These are phyloP conservation scores for Termitomyces sp. DNA, from an alignment of 768 basidiomycete genomes.

Conservation along the genomic window DNA sequence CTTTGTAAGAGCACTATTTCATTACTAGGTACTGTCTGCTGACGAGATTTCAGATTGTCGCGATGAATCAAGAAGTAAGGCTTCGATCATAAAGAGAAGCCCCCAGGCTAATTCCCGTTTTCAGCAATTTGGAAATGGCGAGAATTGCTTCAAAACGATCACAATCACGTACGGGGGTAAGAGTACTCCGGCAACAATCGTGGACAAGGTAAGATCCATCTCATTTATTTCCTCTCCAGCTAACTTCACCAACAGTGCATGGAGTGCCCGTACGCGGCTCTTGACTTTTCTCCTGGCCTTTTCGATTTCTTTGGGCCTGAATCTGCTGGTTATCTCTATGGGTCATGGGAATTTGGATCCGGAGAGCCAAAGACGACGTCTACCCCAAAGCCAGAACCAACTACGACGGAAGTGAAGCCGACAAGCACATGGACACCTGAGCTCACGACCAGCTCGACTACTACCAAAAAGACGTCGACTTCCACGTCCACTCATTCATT, in stretches of 20 bases:
- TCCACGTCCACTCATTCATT: slow-evolving; percentile 5
- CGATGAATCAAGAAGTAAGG: slow-evolving; percentile 15
- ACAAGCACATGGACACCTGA: slow-evolving; percentile 12
- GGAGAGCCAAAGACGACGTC: slow-evolving; percentile 14
- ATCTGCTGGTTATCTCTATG: slow-evolving; percentile 40
- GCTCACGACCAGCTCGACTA: slow-evolving; percentile 11
- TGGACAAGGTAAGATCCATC: slow-evolving; percentile 40
- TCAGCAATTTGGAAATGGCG: slow-evolving; percentile 18
- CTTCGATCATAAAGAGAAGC: background rate
- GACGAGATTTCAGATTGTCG: slow-evolving; percentile 41
- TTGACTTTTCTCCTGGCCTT: slow-evolving; percentile 51
- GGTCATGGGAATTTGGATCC: slow-evolving; percentile 38
- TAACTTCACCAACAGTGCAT: slow-evolving; percentile 35
- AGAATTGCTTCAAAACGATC: slow-evolving; percentile 48
- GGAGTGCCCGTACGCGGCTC: slow-evolving; percentile 44
- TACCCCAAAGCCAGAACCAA: slow-evolving; percentile 17
- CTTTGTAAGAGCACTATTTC: slow-evolving; percentile 29
- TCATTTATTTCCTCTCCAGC: background rate
- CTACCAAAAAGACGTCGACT: slow-evolving; percentile 11
- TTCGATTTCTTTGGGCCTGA: slow-evolving; percentile 42
- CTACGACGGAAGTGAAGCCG: slow-evolving; percentile 15
- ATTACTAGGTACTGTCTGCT: background rate
- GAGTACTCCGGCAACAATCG: slow-evolving; percentile 35
- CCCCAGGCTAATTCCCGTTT: background rate
- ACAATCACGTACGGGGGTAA: slow-evolving; percentile 50